Conservation (phyloP, 495 filamentous ascomycete species). For the Pseudevernia furfuracea region DNA sequence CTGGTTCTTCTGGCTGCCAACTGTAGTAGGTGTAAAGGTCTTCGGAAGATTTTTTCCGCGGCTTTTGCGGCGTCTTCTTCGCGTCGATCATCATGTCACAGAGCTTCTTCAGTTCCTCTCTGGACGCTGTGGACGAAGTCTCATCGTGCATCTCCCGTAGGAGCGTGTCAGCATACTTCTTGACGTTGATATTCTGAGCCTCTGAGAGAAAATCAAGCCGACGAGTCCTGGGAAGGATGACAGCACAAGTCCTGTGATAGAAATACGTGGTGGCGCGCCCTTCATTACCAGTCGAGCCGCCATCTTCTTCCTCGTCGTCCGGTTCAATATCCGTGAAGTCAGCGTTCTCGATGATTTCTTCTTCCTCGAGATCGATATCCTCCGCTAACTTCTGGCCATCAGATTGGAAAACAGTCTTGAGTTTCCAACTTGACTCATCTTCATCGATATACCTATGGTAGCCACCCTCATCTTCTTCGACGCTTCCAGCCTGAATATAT, state of each 20-base stretch:
- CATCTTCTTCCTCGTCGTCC: constrained; percentile 35
- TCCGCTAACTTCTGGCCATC: constrained; percentile 9
- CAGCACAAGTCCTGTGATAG: constrained; percentile 27
- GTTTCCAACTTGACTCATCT: neutral
- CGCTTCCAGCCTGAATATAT: neutral
- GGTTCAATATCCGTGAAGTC: constrained; percentile 24
- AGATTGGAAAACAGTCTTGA: neutral
- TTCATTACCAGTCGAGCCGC: constrained; percentile 36
- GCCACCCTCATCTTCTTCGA: constrained; percentile 2
- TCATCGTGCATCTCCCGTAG: neutral
- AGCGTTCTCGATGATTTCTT: constrained; percentile 18
- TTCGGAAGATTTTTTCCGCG: neutral
- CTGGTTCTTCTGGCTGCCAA: neutral
- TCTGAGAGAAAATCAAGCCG: neutral
- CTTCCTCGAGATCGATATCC: constrained; percentile 1
- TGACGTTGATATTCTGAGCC: neutral
- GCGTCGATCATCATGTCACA: neutral
- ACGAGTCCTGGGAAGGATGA: constrained; percentile 7
- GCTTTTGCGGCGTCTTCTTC: neutral
- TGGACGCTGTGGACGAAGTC: neutral
- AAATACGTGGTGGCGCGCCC: constrained; percentile 28
- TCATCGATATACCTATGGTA: neutral
- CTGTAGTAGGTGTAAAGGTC: neutral
- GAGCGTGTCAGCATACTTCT: neutral
- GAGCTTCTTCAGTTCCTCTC: constrained; percentile 1